Conservation (phyloP, 2,329 filamentous ascomycete genomes). For the Neofusicoccum parvum region DNA sequence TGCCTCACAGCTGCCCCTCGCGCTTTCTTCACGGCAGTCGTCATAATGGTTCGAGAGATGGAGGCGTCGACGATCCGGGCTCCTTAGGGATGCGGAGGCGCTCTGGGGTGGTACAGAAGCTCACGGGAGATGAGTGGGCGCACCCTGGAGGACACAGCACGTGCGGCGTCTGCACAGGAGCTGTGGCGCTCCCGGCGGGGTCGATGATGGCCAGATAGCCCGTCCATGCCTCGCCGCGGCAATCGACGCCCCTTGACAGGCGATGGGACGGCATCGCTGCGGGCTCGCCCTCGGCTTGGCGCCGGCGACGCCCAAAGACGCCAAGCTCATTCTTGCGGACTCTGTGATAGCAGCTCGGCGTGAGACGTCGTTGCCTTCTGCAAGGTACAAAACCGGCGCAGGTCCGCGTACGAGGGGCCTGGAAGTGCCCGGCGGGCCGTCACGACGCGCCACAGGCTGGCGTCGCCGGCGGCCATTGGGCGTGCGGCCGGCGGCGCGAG, state of each 20-base stretch:
- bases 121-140: slow-evolving; percentile 21
- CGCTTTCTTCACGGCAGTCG: slow-evolving; percentile 19
- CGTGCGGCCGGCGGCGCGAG: neutral
- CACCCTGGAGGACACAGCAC: slow-evolving; percentile 8
- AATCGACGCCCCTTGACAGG: slow-evolving; percentile 14
- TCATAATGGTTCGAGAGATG: slow-evolving; percentile 14
- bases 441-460: slow-evolving; percentile 7
- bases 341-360: neutral
- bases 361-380: slow-evolving; percentile 17
- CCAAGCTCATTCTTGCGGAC: slow-evolving; percentile 19
- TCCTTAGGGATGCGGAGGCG: slow-evolving; percentile 20
- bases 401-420: slow-evolving; percentile 14
- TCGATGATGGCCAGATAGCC: neutral
- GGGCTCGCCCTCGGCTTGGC: neutral
- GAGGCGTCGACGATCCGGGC: slow-evolving; percentile 19
- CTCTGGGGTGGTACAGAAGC: slow-evolving; percentile 10
- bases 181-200: slow-evolving; percentile 3
- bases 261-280: neutral
- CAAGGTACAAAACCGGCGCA: slow-evolving; percentile 20
- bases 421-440: slow-evolving; percentile 10
- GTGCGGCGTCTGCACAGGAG: slow-evolving; percentile 17
- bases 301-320: slow-evolving; percentile 8
- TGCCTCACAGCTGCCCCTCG: slow-evolving; percentile 15
- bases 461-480: neutral
- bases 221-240: neutral